Percentiles rank a stretch among this genome's conserved stretches.
These are phyloP conservation scores for Globisporangium orthogonon DNA, from an alignment of 352 stramenopile genomes.

Conservation along the genomic window DNA sequence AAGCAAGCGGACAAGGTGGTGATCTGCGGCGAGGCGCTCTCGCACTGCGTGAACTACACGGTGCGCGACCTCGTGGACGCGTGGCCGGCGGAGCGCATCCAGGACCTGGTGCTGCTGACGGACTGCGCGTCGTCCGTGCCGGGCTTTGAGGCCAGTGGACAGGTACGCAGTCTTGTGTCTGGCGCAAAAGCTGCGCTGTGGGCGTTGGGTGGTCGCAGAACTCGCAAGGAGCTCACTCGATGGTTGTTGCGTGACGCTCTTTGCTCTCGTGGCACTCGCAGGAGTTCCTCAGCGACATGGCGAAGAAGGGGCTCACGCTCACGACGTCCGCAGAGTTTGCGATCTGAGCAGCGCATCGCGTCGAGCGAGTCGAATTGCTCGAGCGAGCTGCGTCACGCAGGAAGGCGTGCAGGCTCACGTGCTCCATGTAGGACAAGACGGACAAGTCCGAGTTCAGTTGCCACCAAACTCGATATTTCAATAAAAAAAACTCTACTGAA, in stretches of 20 bases:
- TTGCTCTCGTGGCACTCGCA: not conserved
- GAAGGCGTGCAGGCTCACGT: too few relatives aligned
- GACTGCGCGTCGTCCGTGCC: constrained; percentile 70
- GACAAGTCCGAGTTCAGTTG: too few relatives aligned
- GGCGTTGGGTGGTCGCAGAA: too few relatives aligned
- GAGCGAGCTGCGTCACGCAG: too few relatives aligned
- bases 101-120: constrained; percentile 70
- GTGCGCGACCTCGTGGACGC: constrained; percentile 86
- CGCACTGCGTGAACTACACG: constrained; percentile 97
- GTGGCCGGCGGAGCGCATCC: constrained; percentile 68
- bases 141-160: constrained; percentile 58
- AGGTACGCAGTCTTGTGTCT: constrained; percentile 7
- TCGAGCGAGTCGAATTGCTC: not conserved
- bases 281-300: constrained; percentile 64
- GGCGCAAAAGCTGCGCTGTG: too few relatives aligned
- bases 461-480: not conserved
- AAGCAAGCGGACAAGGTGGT: constrained; percentile 82
- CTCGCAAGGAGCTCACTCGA: too few relatives aligned
- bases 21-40: constrained; percentile 93
- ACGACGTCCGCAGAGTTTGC: constrained; percentile 47
- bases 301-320: constrained; percentile 46
- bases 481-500: too few relatives aligned
- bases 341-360: constrained; percentile 6
- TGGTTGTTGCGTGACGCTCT: too few relatives aligned
- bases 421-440: too few relatives aligned